Evolutionary conservation across 2,329 filamentous ascomycete species (phyloP), one percentile per base, ranked within the genome.

Genomic region (Fusarium nematophilum): DNA sequence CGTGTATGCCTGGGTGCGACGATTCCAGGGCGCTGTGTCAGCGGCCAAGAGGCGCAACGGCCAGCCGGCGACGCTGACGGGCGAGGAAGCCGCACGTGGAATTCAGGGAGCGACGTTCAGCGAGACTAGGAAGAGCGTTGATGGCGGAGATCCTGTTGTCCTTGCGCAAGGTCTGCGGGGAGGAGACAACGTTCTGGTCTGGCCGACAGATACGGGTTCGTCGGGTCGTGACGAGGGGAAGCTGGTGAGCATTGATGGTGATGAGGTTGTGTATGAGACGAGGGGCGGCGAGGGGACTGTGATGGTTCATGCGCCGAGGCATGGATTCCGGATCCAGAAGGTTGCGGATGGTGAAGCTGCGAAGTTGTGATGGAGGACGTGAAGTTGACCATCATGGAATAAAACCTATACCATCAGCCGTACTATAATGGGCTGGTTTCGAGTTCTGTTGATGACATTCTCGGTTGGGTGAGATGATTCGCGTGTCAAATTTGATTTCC

Each of bases 141-240:
- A 86, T 57, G 70, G 59, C 10, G 62, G 63, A 5, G 87, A 91
- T 70, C 81, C 73, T 14, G 62, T 79, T 8, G 78, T 75, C 0
- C 61, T 61, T 13, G 74, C 83, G 3, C 73, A 82, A 42, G 78
- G 79, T 1, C 68, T 91, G 57, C 73, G 74, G 44, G 78, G 74
- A 56, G 88, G 87, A 2, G 76, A 83, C 25, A 59, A 71, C 37
- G 84, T 92, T 4, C 76, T 81, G 69, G 73, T 90, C 21, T 86
- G 81, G 78, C 89, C 88, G 5, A 83, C 81, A 3, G 88, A 91
- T 69, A 83, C 83, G 37, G 88, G 88, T 6, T 80, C 75, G 46
- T 78, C 71, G n/a, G 79, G 87, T 68, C 83, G 80, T 61, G 88
- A 91, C 67, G 68, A 70, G 2, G 89, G 89, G 0, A 74, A 53